Evolutionary conservation across 192 early-diverging fungal species (phyloP).

Genomic region (Glomus cerebriforme): DNA sequence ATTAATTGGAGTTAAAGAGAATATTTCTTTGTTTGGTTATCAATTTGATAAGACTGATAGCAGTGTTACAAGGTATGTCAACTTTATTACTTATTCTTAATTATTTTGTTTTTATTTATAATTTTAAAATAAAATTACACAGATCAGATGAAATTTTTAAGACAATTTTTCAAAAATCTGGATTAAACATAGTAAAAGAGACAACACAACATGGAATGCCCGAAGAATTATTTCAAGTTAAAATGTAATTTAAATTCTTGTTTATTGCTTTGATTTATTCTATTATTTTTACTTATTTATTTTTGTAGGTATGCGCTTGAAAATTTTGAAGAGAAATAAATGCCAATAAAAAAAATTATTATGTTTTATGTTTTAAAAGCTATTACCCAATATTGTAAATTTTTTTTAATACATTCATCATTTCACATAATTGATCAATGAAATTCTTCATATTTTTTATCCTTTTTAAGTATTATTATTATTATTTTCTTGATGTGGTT

Average conservation of each 20-base stretch:
- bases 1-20: slow-evolving; percentile 92
- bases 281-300: too few relatives aligned
- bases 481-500: too few relatives aligned
- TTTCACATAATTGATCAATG: too few relatives aligned
- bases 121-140: neutral
- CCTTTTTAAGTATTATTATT: too few relatives aligned
- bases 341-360: neutral
- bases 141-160: slow-evolving; percentile 63
- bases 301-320: neutral
- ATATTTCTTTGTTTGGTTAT: slow-evolving; percentile 64
- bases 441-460: too few relatives aligned
- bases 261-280: neutral
- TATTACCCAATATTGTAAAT: too few relatives aligned
- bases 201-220: slow-evolving; percentile 70
- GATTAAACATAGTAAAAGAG: slow-evolving; percentile 63
- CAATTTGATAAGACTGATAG: slow-evolving; percentile 83
- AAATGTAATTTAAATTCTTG: slow-evolving; percentile 56
- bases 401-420: too few relatives aligned
- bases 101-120: neutral
- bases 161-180: slow-evolving; percentile 61
- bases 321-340: neutral
- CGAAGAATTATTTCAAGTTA: slow-evolving; percentile 64
- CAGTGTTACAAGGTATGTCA: slow-evolving; percentile 66
- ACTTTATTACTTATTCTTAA: neutral
- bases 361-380: too few relatives aligned